These are phyloP conservation scores for Penicillium sp. DNA, from an alignment of 2,329 filamentous ascomycete species.

Conservation along the genomic window DNA sequence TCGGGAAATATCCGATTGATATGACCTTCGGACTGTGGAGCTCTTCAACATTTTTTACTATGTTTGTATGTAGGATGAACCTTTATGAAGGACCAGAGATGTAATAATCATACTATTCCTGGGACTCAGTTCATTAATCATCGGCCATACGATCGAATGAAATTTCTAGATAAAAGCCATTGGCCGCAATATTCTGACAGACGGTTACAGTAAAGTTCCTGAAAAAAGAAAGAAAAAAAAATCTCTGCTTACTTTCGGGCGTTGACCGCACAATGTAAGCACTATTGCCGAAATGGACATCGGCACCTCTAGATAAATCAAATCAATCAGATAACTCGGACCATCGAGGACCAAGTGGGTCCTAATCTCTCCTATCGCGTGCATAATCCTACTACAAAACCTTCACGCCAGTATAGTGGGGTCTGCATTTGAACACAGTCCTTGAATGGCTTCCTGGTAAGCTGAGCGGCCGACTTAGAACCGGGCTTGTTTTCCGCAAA, in stretches of 20 bases:
- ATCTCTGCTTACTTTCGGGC: background rate
- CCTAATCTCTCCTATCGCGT: background rate
- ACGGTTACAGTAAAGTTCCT: too few species aligned
- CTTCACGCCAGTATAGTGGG: background rate
- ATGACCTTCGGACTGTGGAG: too few species aligned
- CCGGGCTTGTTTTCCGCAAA: background rate
- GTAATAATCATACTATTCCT: too few species aligned
- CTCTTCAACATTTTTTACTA: too few species aligned
- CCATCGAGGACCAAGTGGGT: constrained; percentile 3
- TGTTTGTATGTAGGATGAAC: too few species aligned
- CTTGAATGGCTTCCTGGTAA: background rate
- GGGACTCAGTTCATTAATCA: background rate
- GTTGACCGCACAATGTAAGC: background rate
- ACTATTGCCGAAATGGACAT: background rate
- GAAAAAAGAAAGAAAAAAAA: too few species aligned
- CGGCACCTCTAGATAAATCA: constrained; percentile 7
- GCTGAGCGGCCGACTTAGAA: background rate
- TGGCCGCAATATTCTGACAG: background rate
- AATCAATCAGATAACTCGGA: constrained; percentile 17
- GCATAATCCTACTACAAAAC: constrained; percentile 2
- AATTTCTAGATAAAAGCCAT: background rate
- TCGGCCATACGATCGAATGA: background rate
- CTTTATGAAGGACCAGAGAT: background rate
- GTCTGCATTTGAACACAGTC: background rate
- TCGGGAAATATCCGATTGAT: background rate